Percentiles rank a stretch among this genome's conserved stretches.
phyloP scores from a whole-genome alignment of 2,329 filamentous ascomycete species.

The Ascosphaera apis region DNA sequence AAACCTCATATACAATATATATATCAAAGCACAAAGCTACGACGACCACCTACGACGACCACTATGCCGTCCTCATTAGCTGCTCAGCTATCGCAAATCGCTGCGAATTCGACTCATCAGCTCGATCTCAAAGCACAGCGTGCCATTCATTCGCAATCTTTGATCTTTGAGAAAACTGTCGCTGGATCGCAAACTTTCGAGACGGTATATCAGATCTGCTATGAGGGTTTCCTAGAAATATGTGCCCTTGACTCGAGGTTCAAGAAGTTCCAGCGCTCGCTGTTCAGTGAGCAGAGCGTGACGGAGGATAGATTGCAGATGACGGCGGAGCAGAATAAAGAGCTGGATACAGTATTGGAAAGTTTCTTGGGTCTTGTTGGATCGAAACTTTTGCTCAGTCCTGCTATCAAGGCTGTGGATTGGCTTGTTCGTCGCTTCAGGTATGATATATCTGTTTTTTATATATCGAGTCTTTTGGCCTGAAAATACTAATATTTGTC shows the following conservation, averaged over 20 bases:
- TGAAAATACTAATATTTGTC: neutral
- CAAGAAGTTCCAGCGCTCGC: conserved; percentile 43
- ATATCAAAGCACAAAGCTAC: too few relatives aligned
- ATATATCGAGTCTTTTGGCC: neutral
- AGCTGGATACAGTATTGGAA: conserved; percentile 56
- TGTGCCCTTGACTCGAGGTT: conserved; percentile 73
- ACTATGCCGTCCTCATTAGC: conserved; percentile 68
- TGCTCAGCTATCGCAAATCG: conserved; percentile 82
- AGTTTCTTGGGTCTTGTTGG: conserved; percentile 63
- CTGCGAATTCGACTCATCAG: conserved; percentile 69
- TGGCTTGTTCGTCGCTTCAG: conserved; percentile 84
- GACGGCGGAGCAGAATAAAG: conserved; percentile 56
- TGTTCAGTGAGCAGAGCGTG: conserved; percentile 91
- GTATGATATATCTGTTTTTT: conserved; percentile 25
- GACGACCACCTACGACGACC: too few relatives aligned
- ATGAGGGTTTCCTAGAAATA: conserved; percentile 75
- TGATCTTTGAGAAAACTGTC: conserved; percentile 73
- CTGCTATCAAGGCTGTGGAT: conserved; percentile 75
- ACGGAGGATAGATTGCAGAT: conserved; percentile 69
- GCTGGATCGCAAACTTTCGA: conserved; percentile 80
- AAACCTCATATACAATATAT: too few relatives aligned
- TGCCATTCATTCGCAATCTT: conserved; percentile 72
- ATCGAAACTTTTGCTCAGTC: conserved; percentile 55
- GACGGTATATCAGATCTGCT: conserved; percentile 64
- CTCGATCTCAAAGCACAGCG: conserved; percentile 87